Evolutionary conservation across 2,329 filamentous ascomycete species (phyloP), one percentile per base, ranked within the genome.

Genomic region (Rutstroemia sydowiana): DNA sequence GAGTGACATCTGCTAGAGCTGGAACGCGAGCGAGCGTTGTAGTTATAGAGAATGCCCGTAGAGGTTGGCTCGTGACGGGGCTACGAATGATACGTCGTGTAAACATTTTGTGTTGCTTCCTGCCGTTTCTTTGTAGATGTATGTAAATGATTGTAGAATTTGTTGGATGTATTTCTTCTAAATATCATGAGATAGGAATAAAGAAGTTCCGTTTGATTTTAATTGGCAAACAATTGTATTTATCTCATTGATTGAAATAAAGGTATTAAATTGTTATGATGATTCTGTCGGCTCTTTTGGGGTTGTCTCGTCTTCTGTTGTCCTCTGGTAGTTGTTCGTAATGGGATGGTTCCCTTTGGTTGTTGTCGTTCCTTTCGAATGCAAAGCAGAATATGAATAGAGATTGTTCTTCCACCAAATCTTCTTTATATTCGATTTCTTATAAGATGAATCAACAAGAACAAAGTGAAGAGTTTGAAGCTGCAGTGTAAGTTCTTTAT

Each of bases 1-100:
- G 80, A 42, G 76, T 85, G 74, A 98, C 82, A 71, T 98, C 91
- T 68, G 87, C 85, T 60, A 98, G 80, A 34, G 86, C 82, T n/a
- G 93, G 93, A 18, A 82, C 69, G 68, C 53, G 68, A 64, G 57
- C 64, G 59, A 67, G 63, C 58, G 67, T 57, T 53, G 75, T 68
- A 6, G 50, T 28, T 53, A 78, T 76, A 66, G 75, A 75, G 65
- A 87, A 78, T 60, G 79, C 71, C 73, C 71, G 65, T 74, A 76
- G 57, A 72, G 71, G 28, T 23, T 49, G 36, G 61, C 63, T 68
- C 63, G 55, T 52, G 53, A 57, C 54, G 40, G 61, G 58, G 57
- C 56, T 59, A 46, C 58, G 59, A 13, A 56, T 26, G 10, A 64
- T 20, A 32, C 58, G 58, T 51, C 57, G 57, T 39, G 59, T 52